These are phyloP conservation scores for Trichoderma hamatum DNA, from an alignment of 2,329 filamentous ascomycete species.

Conservation along the genomic window DNA sequence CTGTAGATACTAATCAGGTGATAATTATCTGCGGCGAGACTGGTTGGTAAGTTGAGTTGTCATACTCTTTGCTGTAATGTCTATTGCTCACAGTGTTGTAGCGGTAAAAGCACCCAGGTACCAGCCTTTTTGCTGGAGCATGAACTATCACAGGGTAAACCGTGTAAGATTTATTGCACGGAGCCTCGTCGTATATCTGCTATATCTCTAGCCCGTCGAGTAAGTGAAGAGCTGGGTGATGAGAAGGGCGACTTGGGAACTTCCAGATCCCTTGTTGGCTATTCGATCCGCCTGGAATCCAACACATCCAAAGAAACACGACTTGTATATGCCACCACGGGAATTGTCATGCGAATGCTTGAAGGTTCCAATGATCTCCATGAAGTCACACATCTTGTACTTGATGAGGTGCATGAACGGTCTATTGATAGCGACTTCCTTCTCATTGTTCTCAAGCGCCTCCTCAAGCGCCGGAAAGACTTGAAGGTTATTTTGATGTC, in stretches of 20 bases:
- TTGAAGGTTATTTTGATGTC: constrained; percentile 97
- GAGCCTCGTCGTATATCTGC: constrained; percentile 95
- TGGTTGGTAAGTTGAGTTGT: constrained; percentile 62
- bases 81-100: constrained; percentile 36
- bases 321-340: constrained; percentile 84
- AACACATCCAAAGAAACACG: constrained; percentile 81
- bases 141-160: constrained; percentile 75
- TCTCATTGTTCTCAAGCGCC: constrained; percentile 83
- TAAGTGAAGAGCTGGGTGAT: constrained; percentile 94
- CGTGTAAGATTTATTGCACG: constrained; percentile 93
- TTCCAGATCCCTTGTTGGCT: constrained; percentile 81
- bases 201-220: constrained; percentile 87
- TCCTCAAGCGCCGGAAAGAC: constrained; percentile 75
- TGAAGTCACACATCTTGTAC: constrained; percentile 88
- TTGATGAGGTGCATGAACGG: constrained; percentile 97
- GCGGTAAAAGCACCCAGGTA: constrained; percentile 97
- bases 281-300: constrained; percentile 90
- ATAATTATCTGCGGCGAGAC: constrained; percentile 96
- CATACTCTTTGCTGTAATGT: not conserved
- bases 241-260: constrained; percentile 80
- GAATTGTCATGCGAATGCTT: constrained; percentile 98
- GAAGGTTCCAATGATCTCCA: constrained; percentile 83
- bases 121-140: constrained; percentile 91
- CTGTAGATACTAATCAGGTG: constrained; percentile 79
- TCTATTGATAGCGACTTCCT: constrained; percentile 97